Evolutionary conservation across 2,329 filamentous ascomycete genomes (phyloP), one percentile per base, ranked within the genome.

Genomic region (Lithohypha guttulata): DNA sequence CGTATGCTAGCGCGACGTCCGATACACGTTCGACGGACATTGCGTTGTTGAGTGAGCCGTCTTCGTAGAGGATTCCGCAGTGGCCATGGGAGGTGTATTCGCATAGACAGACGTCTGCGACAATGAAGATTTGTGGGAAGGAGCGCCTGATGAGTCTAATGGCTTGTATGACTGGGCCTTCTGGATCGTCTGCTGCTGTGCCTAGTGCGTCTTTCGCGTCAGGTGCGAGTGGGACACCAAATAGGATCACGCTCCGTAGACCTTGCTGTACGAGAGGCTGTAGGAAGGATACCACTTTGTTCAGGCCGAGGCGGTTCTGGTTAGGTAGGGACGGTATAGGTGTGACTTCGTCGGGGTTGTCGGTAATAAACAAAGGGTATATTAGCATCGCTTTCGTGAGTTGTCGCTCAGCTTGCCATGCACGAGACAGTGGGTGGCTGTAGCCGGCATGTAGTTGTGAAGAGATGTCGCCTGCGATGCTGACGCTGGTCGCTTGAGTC

Each of bases 71-170:
- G 52, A 98, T 95, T 38, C 91, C 91, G 58, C 91, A 98, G 68
- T 98, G 91, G 30, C 91, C 91, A 61, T 98, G 91, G 5, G 84
- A 91, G 1, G 91, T 98, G 66, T 98, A 98, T 64, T 98, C 91
- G 73, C 91, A 98, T 6, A 98, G 79, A 58, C 91, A 96, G 42
- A 98, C 91, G 58, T 98, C 91, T 44, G 81, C 78, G 50, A 81
- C 79, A 53, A 98, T 84, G 66, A 93, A 96, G 44, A 98, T 73
- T 46, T 85, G 78, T 2, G 91, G 91, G 62, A 95, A 96, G 26
- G 78, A 72, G 49, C 83, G 75, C 51, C 85, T 81, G 42, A 98
- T 71, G 20, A 95, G 72, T 35, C 81, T 81, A 56, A 96, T 95
- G 33, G 77, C 74, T 53, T 78, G 77, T 52, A 96, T 93, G 36